Evolutionary conservation across 129 eudicot species (phyloP).

Genomic region (Chrysanthemum lavandulifolium): DNA sequence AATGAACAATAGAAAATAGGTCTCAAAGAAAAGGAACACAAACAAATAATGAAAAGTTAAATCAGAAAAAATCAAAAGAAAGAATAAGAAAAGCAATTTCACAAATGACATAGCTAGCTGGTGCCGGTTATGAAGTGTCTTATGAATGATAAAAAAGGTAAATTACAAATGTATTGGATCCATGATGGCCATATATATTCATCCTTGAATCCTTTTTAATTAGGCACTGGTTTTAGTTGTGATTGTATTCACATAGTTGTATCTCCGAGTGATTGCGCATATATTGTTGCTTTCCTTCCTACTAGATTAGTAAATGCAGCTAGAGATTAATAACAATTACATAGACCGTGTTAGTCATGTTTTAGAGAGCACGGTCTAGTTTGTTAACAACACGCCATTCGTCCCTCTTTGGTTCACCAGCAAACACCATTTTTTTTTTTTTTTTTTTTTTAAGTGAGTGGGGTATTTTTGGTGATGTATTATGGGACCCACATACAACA

Average conservation of each 20-base stretch:
- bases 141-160: background rate
- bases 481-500: too few species aligned
- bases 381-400: too few species aligned
- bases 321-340: slow-evolving; percentile 4
- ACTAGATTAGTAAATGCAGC: slow-evolving; percentile 9
- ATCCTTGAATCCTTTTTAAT: background rate
- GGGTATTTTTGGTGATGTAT: too few species aligned
- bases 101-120: slow-evolving; percentile 7
- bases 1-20: slow-evolving; percentile 17
- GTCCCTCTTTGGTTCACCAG: too few species aligned
- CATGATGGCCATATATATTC: slow-evolving; percentile 9
- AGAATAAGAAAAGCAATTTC: background rate
- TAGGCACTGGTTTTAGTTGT: background rate
- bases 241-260: background rate
- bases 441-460: too few species aligned
- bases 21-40: background rate
- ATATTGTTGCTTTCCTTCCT: background rate
- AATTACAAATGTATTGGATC: background rate
- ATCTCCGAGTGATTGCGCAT: background rate
- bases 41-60: slow-evolving; percentile 7
- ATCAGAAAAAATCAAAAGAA: background rate
- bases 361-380: background rate
- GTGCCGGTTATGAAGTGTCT: slow-evolving; percentile 6
- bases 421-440: too few species aligned
- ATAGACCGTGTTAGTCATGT: slow-evolving; percentile 9